Conservation (phyloP, 1,284 basidiomycete species). For the Ceratobasidium sp. region DNA sequence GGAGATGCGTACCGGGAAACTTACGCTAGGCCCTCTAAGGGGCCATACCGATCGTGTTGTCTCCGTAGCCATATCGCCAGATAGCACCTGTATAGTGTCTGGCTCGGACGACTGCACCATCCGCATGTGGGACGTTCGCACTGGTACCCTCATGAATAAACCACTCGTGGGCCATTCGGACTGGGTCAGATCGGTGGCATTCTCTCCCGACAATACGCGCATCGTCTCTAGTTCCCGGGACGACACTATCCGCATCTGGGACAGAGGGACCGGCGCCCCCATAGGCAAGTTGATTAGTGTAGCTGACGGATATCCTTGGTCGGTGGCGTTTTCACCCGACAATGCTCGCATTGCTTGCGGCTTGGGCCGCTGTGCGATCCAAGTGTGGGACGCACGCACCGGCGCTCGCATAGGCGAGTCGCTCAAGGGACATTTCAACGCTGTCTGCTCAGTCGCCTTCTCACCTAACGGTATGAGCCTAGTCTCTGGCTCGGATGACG, state of each 20-base stretch:
- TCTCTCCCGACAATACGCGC: not conserved
- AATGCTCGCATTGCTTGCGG: not conserved
- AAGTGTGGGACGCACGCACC: not conserved
- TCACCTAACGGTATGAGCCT: not conserved
- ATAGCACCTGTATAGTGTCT: not conserved
- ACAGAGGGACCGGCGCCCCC: not conserved
- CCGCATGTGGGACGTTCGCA: constrained; percentile 1
- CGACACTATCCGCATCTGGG: not conserved
- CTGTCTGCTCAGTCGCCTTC: not conserved
- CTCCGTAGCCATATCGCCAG: not conserved
- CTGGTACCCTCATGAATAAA: not conserved
- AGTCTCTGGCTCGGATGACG: not conserved
- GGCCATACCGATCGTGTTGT: not conserved
- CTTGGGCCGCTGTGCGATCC: not conserved
- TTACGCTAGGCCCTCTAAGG: not conserved
- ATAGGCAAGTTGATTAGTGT: not conserved
- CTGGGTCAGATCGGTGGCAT: not conserved
- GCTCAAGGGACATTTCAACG: not conserved
- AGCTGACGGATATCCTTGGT: not conserved
- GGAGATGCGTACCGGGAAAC: not conserved
- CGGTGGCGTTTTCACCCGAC: not conserved
- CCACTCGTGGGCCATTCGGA: not conserved
- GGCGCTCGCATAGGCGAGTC: not conserved
- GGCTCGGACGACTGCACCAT: not conserved
- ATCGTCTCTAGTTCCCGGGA: not conserved